Evolutionary conservation across 2,329 filamentous ascomycete species (phyloP), one percentile per base, ranked within the genome.

Genomic region (Elsinoe ampelina): DNA sequence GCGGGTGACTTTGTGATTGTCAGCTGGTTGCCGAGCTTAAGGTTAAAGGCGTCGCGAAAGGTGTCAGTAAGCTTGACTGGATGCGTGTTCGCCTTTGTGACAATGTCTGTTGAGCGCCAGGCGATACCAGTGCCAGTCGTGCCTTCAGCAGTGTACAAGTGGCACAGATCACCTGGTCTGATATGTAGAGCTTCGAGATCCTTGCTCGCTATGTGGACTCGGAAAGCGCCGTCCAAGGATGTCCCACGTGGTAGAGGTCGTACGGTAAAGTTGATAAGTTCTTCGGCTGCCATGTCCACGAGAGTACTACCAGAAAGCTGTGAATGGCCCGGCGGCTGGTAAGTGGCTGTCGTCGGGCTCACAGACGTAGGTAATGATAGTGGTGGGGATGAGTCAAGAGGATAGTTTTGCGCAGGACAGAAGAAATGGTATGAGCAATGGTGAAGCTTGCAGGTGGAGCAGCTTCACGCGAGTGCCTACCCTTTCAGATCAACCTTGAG

Each of bases 11-110:
- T 77, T 1, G 77, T 74, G 20, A 91, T 78, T 6, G 78, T 76
- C 48, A 95, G 75, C 52, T 82, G 79, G 50, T 90, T 86, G 13
- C 83, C 83, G 3, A 93, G 75, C 59, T 85, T 85, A 63, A 95
- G 80, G 1, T 81, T 82, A 62, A 86, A 86, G 5, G 82, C 79
- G 35, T 87, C 84, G 60, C 87, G 85, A 55, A 95, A 81, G 5
- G 82, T 77, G 60, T 87, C 84, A 19, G 87, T 72, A 84, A 74
- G 88, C 81, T 75, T 91, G 79, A 51, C 87, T 75, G 57, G 89
- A 77, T 60, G 84, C 80, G 62, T 81, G 82, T 65, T 83, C 80
- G 62, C 89, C 74, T 64, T 84, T 73, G 75, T 56, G 72, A 72
- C 73, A 1, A 70, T 70, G 57, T 75, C 73, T 35, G 75, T 66